These are phyloP conservation scores for Cryptococcus maquisensis DNA, from an alignment of 1,284 basidiomycete species.

Conservation along the genomic window DNA sequence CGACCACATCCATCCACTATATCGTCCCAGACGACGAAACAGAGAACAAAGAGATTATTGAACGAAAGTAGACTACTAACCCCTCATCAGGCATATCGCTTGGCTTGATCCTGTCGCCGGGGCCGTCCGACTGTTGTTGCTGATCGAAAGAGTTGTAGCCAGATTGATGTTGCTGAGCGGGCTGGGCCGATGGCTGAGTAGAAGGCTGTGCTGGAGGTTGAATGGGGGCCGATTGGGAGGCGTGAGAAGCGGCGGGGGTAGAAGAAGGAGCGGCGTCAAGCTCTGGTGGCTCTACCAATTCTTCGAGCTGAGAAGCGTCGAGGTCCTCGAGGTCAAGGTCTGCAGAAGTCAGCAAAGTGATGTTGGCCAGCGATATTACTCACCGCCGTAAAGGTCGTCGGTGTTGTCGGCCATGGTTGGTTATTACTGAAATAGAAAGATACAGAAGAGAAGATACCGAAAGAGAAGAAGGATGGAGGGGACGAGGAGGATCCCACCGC, in stretches of 20 bases:
- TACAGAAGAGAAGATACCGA: slow-evolving; percentile 1
- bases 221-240: background rate
- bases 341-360: background rate
- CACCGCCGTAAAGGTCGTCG: slow-evolving; percentile 42
- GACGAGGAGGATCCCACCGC: background rate
- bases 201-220: background rate
- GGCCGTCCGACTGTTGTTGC: slow-evolving; percentile 7
- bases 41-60: slow-evolving; percentile 7
- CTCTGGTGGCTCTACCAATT: slow-evolving; percentile 37
- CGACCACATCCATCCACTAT: background rate
- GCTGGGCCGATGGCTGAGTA: background rate
- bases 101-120: slow-evolving; percentile 58
- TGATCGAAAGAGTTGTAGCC: slow-evolving; percentile 6
- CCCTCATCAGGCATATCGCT: slow-evolving; percentile 99
- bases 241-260: background rate
- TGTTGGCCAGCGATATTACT: slow-evolving; percentile 2
- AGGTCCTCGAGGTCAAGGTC: slow-evolving; percentile 40
- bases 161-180: background rate
- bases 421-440: background rate
- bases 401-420: slow-evolving; percentile 41
- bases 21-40: slow-evolving; percentile 10
- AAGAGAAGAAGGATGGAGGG: no score
- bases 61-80: slow-evolving; percentile 59
- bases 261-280: slow-evolving; percentile 10
- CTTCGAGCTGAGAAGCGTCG: slow-evolving; percentile 38